Evolutionary conservation across 768 basidiomycete genomes (phyloP).

Genomic region (Coprinopsis marcescibilis): DNA sequence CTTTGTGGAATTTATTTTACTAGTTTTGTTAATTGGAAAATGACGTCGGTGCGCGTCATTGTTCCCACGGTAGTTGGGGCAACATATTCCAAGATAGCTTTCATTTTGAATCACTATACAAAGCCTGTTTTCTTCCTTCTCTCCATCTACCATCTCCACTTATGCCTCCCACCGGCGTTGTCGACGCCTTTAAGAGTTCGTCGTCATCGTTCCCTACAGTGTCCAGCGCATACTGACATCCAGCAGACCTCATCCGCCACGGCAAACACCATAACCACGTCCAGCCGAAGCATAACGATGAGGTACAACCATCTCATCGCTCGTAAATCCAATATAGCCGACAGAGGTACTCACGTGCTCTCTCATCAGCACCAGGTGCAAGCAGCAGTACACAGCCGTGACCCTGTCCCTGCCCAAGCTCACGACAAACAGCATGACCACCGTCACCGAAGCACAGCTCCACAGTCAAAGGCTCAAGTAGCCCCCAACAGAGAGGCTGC

Average conservation of each 20-base stretch:
- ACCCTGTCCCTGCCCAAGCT: constrained; percentile 9
- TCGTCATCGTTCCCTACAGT: constrained; percentile 15
- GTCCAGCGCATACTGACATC: constrained; percentile 13
- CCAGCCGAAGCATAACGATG: constrained; percentile 17
- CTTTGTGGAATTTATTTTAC: too few relatives aligned
- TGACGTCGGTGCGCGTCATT: not conserved
- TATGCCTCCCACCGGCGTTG: constrained; percentile 64
- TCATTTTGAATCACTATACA: constrained; percentile 8
- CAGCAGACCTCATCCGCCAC: constrained; percentile 74
- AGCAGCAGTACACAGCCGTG: constrained; percentile 18
- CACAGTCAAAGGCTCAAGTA: constrained; percentile 20
- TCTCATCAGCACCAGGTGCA: constrained; percentile 27
- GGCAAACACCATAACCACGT: constrained; percentile 60
- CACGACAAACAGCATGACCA: constrained; percentile 3
- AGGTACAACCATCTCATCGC: not conserved
- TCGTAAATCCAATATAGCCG: not conserved
- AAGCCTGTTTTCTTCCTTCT: constrained; percentile 10
- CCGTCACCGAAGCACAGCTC: constrained; percentile 22
- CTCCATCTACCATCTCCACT: constrained; percentile 1
- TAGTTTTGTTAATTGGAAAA: not conserved
- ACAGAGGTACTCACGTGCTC: constrained; percentile 22
- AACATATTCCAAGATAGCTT: not conserved
- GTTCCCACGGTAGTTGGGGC: constrained; percentile 1
- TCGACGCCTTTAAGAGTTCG: constrained; percentile 87
- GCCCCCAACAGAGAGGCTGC: constrained; percentile 39